phyloP scores from a whole-genome alignment of 768 basidiomycete genomes.

The Jaapia argillacea region DNA sequence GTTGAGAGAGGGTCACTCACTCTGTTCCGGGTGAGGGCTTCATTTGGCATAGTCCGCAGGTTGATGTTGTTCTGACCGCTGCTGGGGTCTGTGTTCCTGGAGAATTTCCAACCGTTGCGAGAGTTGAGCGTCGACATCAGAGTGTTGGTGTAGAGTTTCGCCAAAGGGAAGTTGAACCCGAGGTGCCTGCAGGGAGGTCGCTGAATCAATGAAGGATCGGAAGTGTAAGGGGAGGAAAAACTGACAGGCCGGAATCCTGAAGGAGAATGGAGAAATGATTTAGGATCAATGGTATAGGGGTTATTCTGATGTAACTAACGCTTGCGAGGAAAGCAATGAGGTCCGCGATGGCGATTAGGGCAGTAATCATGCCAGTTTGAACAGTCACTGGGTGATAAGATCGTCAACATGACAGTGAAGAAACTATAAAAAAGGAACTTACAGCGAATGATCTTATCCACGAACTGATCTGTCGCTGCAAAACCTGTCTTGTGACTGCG shows the following conservation, averaged over 20 bases:
- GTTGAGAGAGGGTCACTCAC: too few species aligned
- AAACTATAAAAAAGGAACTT: neutral
- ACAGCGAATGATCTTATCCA: slow-evolving; percentile 11
- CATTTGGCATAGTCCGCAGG: too few species aligned
- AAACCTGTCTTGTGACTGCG: slow-evolving; percentile 8
- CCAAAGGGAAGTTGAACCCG: slow-evolving; percentile 27
- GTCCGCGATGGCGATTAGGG: slow-evolving; percentile 13
- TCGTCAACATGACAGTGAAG: neutral
- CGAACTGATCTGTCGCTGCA: slow-evolving; percentile 9
- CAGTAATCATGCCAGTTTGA: slow-evolving; percentile 19
- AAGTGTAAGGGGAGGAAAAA: too few species aligned
- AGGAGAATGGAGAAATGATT: neutral
- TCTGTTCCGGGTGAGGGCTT: too few species aligned
- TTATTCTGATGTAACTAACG: slow-evolving; percentile 8
- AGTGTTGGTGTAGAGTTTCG: slow-evolving; percentile 31
- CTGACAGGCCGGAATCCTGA: slow-evolving; percentile 6
- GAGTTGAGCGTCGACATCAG: slow-evolving; percentile 26
- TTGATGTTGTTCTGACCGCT: too few species aligned
- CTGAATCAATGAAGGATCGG: neutral
- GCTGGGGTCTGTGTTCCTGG: neutral
- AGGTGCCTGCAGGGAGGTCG: slow-evolving; percentile 19
- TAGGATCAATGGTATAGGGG: too few species aligned
- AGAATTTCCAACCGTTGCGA: slow-evolving; percentile 14
- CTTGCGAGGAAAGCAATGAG: slow-evolving; percentile 14
- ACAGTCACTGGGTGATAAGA: slow-evolving; percentile 13